Evolutionary conservation across 2,329 filamentous ascomycete genomes (phyloP), one percentile per base, ranked within the genome.

Genomic region (Diaporthe helianthi): DNA sequence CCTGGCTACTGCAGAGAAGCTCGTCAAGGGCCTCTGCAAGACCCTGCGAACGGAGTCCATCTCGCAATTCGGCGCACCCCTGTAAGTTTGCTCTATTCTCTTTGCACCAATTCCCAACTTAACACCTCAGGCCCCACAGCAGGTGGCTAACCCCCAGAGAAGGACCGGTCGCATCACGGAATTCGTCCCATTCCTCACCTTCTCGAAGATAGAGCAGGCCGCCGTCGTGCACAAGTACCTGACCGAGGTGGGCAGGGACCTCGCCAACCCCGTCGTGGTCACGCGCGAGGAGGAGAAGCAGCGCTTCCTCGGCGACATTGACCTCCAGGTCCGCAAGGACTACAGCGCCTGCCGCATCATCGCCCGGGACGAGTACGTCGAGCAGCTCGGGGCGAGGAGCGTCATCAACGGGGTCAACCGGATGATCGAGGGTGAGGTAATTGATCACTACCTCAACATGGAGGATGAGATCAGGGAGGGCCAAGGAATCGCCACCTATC

Each of bases 121-220:
- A 2, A 0, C 36, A 38, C 1, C 15, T 38, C 5, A 38, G 36
- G 4, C 36, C 3, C 36, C 13, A 13, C 15, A 15, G 36, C 13
- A 38, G 6, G 13, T 38, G 6, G 36, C 36, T 38, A 38, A 38
- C 36, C 15, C 6, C 6, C 6, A 5, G 13, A 38, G 13, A 38
- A 38, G 36, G n/a, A 78, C 81, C 0, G 79, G 82, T 7, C 79
- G 82, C 2, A 79, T 86, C 15, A 79, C 77, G 0, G 75, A 73
- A 8, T 77, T 83, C 55, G 71, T 84, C 10, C 82, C 82, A 0
- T 83, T 84, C 73, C 73, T 83, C 22, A 80, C 79, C 1, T 84
- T 84, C 72, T 78, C 77, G 1, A 67, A 69, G 2, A 70, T 66
- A 1, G 82, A 84, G 71, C 77, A 80, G 69, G 79, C 79, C 1